These are phyloP conservation scores for Areca catechu DNA, from an alignment of 176 grass and related monocot genomes.

Conservation along the genomic window DNA sequence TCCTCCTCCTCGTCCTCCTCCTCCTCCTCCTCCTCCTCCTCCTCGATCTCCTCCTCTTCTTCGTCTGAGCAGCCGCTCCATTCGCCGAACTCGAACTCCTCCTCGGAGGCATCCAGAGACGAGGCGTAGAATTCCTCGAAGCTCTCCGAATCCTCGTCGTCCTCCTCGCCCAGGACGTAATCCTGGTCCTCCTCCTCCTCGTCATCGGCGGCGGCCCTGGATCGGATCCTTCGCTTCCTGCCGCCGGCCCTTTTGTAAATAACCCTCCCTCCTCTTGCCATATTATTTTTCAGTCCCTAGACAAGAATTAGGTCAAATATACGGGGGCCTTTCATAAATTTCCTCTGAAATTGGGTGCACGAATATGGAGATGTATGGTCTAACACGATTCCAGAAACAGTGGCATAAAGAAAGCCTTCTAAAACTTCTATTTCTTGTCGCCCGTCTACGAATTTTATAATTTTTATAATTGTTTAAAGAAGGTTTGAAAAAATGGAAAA, in stretches of 20 bases:
- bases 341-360: neutral
- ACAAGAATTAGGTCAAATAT: constrained; percentile 25
- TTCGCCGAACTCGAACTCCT: neutral
- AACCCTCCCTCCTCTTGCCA: constrained; percentile 41
- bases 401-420: neutral
- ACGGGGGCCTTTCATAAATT: neutral
- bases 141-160: no score
- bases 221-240: constrained; percentile 10
- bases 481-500: neutral
- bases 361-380: no score
- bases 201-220: constrained; percentile 23
- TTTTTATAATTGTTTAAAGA: neutral
- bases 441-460: neutral
- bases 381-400: no score
- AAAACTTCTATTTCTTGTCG: neutral
- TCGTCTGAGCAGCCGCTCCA: neutral
- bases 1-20: constrained; percentile 13
- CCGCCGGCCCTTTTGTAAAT: constrained; percentile 15
- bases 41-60: constrained; percentile 13
- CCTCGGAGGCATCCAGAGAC: neutral
- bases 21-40: constrained; percentile 3
- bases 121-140: neutral
- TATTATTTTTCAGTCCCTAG: constrained; percentile 25
- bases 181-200: constrained; percentile 39
- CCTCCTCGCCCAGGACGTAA: constrained; percentile 5